phyloP scores from a whole-genome alignment of 1,284 basidiomycete species.

The Vanrija sp. region DNA sequence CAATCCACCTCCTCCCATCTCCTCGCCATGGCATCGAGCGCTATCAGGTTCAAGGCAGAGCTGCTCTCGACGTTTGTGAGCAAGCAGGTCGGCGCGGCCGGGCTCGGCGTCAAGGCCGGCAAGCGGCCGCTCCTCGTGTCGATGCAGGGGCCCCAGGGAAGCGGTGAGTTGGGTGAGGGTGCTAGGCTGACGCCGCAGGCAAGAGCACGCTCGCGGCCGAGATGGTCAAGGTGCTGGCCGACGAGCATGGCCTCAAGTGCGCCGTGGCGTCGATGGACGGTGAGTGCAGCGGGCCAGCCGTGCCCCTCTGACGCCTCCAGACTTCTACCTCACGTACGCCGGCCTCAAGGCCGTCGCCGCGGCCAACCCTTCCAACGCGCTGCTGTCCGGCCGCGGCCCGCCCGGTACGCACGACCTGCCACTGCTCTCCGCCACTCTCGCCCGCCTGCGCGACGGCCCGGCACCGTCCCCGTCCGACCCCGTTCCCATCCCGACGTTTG shows the following conservation, averaged over 20 bases:
- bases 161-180: conserved; percentile 2
- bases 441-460: not conserved
- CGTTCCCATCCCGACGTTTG: conserved; percentile 54
- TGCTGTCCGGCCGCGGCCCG: conserved; percentile 43
- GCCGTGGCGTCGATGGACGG: conserved; percentile 22
- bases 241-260: conserved; percentile 4
- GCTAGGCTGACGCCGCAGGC: conserved; percentile 1
- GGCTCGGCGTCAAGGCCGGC: not conserved
- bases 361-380: conserved; percentile 29
- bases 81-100: too few species aligned
- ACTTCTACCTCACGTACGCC: conserved; percentile 36
- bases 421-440: not conserved
- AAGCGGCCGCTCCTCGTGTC: conserved; percentile 18
- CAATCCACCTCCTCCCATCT: too few species aligned
- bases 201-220: conserved; percentile 18
- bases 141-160: conserved; percentile 20
- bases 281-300: not conserved
- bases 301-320: conserved; percentile 12
- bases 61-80: too few species aligned
- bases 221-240: conserved; percentile 8
- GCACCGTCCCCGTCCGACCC: not conserved
- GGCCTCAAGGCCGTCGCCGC: conserved; percentile 28
- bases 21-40: too few species aligned
- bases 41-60: too few species aligned
- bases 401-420: conserved; percentile 43